Evolutionary conservation across 345 rosid species (phyloP), one percentile per base, ranked within the genome.

Genomic region (Pugionium dolabratum): DNA sequence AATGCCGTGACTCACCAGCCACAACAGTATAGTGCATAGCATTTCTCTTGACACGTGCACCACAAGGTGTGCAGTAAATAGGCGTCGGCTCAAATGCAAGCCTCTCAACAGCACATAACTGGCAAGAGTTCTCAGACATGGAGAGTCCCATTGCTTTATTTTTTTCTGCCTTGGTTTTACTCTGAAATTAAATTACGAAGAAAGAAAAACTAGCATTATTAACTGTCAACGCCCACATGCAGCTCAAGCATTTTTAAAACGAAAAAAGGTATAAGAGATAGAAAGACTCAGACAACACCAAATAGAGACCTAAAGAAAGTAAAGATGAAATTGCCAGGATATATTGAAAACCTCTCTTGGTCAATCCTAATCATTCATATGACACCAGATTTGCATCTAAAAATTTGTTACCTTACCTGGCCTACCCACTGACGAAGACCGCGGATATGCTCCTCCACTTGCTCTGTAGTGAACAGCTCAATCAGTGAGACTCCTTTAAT

Each of bases 361-460:
- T 43, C 43, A 49, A 50, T 27, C 60, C 45, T 54, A 51, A 28
- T 40, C 54, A 8, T 72, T 51, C 61, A 49, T 59, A 59, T 52
- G 31, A 66, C 59, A 52, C 57, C 66, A 66, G 56, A 59, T 30
- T 36, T 66, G 71, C 48, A 53, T 52, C 43, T 51, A 43, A 56
- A 42, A 59, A 4, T n/a, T 44, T 4, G 34, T 31, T n/a, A 41
- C 33, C 55, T 58, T 81, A 90, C 99, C 95, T 94, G 99, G 72
- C 99, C 97, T 75, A 90, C 99, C 97, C 99, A 94, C 76, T 71
- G 99, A 68, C 99, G 86, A 62, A 94, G 95, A 55, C 99, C 96
- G 25, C 9, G 73, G 69, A 94, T 94, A 79, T 94, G 99, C 82
- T 82, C 91, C 66, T 85, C 85, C 36, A 94, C 91, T 85, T 94